Conservation (phyloP, 495 filamentous ascomycete genomes). For the Entonaema liquescens region DNA sequence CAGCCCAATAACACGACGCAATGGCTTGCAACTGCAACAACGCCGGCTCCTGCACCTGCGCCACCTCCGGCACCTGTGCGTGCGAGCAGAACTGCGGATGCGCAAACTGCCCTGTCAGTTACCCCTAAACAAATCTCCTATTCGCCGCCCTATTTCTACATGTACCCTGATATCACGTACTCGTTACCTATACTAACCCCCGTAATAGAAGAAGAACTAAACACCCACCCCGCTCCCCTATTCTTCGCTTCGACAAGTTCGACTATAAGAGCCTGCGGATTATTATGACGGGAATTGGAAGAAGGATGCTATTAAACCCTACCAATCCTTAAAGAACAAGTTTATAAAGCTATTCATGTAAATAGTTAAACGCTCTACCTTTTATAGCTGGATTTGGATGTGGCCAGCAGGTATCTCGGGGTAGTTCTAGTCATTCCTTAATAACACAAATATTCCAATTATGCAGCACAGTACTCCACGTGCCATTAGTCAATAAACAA, state of each 20-base stretch:
- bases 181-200: background rate
- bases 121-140: background rate
- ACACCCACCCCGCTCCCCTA: background rate
- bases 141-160: background rate
- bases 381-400: background rate
- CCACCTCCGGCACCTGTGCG: slow-evolving; percentile 39
- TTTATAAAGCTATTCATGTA: background rate
- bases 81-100: slow-evolving; percentile 45
- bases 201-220: slow-evolving; percentile 31
- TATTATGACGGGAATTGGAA: background rate
- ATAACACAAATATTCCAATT: background rate
- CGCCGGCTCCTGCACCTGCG: slow-evolving; percentile 39
- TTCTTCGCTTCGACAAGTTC: background rate
- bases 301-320: background rate
- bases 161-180: too few species aligned
- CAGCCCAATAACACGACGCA: background rate
- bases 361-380: background rate
- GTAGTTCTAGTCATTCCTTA: slow-evolving; percentile 2
- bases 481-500: background rate
- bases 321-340: background rate
- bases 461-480: background rate
- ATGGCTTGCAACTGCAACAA: slow-evolving; percentile 46
- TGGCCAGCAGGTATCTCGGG: background rate
- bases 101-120: slow-evolving; percentile 43
- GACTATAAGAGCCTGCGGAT: background rate